Base-by-base conservation (phyloP, 2,329 filamentous ascomycete species). In the Cyphellophora attinorum region DNA sequence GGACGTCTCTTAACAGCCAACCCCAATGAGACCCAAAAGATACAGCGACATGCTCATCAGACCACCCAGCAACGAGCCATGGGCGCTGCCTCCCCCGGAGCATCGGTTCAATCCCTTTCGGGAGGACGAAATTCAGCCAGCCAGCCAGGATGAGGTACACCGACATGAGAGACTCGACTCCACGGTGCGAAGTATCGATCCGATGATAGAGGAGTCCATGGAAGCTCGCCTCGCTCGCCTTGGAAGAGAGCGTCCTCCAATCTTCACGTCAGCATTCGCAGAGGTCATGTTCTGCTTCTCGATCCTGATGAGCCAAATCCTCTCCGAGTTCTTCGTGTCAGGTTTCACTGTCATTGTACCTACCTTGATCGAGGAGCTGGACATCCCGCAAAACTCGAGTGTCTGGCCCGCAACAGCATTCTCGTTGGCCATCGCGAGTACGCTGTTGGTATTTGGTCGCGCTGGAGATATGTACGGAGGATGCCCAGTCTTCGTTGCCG, bases 271-370 rank as follows among this genome's bases (percentile, higher is more conserved):
- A 2, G 51, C 59, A 31, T 65, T 65, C 56, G 56, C 68, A n/a
- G 79, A 83, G 49, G 41, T 74, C 4, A 67, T 68, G 14, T 83
- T 82, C 49, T 69, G 76, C 50, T 70, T 74, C 45, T 72, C 73
- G 1, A 62, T 81, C 13, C 58, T 78, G 10, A 68, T 72, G 41
- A 78, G 74, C 29, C 77, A 79, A 59, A 69, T 79, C 41, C 65
- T 80, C 48, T 65, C 71, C 29, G 82, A 88, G 59, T 88, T 79
- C 57, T 81, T 80, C 51, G 72, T 89, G 33, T 81, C 78, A 30
- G 85, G 85, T 19, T 91, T 88, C 50, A 74, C 68, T 38, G 61
- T 77, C 39, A 59, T 89, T 16, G 57, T 88, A 0, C 83, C 84
- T 1, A 74, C 73, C 0, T 55, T 91, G 3, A 64, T 74, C 8